Evolutionary conservation across 768 basidiomycete species (phyloP).

Genomic region (Galerina marginata): DNA sequence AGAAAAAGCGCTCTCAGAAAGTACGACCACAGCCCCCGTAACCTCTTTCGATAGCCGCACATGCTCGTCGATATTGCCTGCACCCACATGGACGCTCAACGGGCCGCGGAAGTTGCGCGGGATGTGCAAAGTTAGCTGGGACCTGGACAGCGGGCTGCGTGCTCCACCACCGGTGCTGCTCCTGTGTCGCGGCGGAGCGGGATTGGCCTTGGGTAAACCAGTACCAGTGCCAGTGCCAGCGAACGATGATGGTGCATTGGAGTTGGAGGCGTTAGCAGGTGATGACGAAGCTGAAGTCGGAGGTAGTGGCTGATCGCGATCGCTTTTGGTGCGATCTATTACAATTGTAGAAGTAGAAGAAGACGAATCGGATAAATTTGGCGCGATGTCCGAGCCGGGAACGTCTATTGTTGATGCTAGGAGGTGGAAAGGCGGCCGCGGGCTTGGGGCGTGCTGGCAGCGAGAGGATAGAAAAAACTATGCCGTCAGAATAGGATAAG

Average conservation of each 20-base stretch:
- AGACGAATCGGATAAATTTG: neutral
- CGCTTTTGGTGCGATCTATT: neutral
- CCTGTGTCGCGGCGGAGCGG: neutral
- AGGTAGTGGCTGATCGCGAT: no score
- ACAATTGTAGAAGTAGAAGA: neutral
- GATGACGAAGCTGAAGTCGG: neutral
- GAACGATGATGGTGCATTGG: neutral
- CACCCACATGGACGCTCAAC: conserved; percentile 39
- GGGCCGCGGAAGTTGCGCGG: conserved; percentile 50
- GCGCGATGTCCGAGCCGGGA: conserved; percentile 22
- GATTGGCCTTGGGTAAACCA: neutral
- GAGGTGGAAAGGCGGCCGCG: conserved; percentile 41
- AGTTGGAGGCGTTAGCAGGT: neutral
- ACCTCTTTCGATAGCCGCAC: conserved; percentile 38
- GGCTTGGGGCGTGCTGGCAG: conserved; percentile 40
- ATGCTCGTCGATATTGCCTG: conserved; percentile 42
- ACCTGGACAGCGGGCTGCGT: conserved; percentile 11
- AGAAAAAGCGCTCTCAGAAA: conserved; percentile 37
- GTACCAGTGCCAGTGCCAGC: neutral
- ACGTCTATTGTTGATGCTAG: conserved; percentile 33
- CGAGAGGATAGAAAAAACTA: neutral
- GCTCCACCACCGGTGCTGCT: neutral
- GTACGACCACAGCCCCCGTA: conserved; percentile 32
- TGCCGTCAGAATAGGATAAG: neutral
- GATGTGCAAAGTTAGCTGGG: conserved; percentile 37